phyloP scores from a whole-genome alignment of 75 land plant species.

The Selaginella tamariscina region DNA sequence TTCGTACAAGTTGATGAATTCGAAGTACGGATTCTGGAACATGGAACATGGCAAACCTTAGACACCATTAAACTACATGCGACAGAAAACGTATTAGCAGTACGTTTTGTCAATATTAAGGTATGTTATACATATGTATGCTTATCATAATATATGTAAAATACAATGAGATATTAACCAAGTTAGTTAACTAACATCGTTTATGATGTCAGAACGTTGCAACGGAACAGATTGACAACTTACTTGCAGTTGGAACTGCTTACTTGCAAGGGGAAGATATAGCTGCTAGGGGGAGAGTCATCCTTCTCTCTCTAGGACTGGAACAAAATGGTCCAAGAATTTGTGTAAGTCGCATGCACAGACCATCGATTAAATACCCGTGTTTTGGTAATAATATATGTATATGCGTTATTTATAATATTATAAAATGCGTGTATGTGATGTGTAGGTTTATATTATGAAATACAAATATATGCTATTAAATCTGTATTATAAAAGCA shows the following conservation, averaged over 20 bases:
- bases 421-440: not conserved
- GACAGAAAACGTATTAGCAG: constrained; percentile 83
- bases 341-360: constrained; percentile 66
- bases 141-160: too few species aligned
- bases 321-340: constrained; percentile 42
- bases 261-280: constrained; percentile 99
- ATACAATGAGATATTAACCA: too few species aligned
- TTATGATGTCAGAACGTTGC: constrained; percentile 41
- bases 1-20: constrained; percentile 73
- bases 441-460: constrained; percentile 4
- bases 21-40: constrained; percentile 83
- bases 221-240: constrained; percentile 52
- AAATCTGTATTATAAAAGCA: not conserved
- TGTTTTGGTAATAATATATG: too few species aligned
- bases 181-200: too few species aligned
- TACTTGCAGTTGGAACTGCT: constrained; percentile 91
- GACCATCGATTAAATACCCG: too few species aligned
- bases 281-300: constrained; percentile 80
- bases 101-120: constrained; percentile 68
- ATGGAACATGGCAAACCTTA: constrained; percentile 66
- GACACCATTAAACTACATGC: constrained; percentile 71
- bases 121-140: constrained; percentile 37
- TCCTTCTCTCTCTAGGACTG: constrained; percentile 59
- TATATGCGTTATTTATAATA: not conserved
- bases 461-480: not conserved